A percentile compares a stretch with the other conserved stretches of the same genome.
Evolutionary conservation across 495 filamentous ascomycete genomes (phyloP).

Genomic region (Hypoxylon rickii): DNA sequence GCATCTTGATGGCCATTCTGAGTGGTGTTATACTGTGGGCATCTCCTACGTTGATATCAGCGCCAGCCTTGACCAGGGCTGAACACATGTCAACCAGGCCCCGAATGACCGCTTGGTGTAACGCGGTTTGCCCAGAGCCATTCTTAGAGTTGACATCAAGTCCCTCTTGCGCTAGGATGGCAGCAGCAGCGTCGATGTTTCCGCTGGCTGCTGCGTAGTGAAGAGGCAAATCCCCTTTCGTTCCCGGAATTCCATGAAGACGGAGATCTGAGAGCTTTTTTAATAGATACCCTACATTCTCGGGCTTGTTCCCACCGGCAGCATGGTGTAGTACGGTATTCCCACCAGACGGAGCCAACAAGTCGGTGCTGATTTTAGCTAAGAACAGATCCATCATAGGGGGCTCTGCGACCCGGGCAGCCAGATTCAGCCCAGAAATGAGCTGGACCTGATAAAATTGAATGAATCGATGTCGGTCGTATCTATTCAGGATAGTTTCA

Average conservation of each 20-base stretch:
- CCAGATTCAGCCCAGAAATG: conserved; percentile 13
- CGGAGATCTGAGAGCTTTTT: conserved; percentile 11
- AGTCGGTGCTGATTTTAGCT: not conserved
- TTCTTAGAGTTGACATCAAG: conserved; percentile 15
- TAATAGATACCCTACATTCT: conserved; percentile 20
- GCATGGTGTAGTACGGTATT: conserved; percentile 18
- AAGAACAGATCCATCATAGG: conserved; percentile 15
- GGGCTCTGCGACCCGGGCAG: conserved; percentile 6
- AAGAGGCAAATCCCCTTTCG: conserved; percentile 10
- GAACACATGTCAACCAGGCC: conserved; percentile 18
- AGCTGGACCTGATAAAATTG: conserved; percentile 15
- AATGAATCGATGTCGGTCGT: conserved; percentile 6
- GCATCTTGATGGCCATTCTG: conserved; percentile 8
- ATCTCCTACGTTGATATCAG: conserved; percentile 13
- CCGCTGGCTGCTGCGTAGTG: conserved; percentile 24
- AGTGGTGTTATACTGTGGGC: not conserved
- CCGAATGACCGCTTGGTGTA: conserved; percentile 5
- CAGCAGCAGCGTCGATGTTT: conserved; percentile 15
- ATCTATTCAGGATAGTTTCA: conserved; percentile 20
- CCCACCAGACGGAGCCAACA: not conserved
- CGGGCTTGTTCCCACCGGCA: conserved; percentile 17
- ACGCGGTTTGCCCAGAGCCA: conserved; percentile 9
- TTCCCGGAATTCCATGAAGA: conserved; percentile 7
- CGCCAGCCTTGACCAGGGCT: conserved; percentile 15
- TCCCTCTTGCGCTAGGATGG: conserved; percentile 7